Evolutionary conservation across 2,329 filamentous ascomycete species (phyloP).

Genomic region (Sporothrix dimorphospora): DNA sequence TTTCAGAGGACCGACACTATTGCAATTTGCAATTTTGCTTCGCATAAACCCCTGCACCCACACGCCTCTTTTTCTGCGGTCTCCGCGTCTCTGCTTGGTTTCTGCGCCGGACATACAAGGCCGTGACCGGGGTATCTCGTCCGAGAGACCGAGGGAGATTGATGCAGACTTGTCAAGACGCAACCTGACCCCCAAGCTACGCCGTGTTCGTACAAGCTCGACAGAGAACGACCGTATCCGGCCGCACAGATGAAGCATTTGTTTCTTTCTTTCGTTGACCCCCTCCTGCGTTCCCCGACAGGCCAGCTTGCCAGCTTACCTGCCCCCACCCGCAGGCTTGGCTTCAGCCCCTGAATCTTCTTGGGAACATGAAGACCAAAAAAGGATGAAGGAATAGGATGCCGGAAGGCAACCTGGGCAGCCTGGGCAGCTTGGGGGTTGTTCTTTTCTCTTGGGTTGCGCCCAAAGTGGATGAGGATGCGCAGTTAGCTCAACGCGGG

Average conservation of each 20-base stretch:
- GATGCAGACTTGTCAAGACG: background rate
- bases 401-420: background rate
- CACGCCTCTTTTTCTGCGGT: background rate
- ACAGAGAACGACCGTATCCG: background rate
- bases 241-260: background rate
- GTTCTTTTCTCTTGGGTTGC: background rate
- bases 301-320: background rate
- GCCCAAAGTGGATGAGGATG: background rate
- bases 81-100: background rate
- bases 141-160: background rate
- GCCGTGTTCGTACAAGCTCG: background rate
- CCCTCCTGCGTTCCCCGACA: background rate
- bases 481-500: background rate
- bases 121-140: slow-evolving; percentile 3
- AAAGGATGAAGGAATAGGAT: background rate
- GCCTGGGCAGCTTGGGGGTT: background rate
- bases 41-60: slow-evolving; percentile 10
- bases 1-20: background rate
- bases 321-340: background rate
- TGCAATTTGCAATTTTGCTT: slow-evolving; percentile 16
- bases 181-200: background rate
- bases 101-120: slow-evolving; percentile 1
- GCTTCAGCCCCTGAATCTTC: background rate
- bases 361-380: background rate
- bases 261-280: background rate